phyloP scores from a whole-genome alignment of 257 asterid genomes.

The Rubia yunnanensis region DNA sequence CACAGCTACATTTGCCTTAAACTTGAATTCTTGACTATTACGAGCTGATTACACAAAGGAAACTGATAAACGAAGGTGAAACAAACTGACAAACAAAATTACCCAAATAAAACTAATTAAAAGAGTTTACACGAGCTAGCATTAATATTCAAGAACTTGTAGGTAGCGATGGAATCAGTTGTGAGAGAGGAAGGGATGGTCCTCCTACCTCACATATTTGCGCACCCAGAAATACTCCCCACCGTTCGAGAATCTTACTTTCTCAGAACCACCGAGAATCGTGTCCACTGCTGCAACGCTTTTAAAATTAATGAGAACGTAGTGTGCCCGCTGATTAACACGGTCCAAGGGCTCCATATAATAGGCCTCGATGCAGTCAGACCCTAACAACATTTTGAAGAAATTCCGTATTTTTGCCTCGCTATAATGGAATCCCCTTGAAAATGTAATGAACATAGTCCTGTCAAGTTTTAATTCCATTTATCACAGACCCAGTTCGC shows the following conservation, averaged over 20 bases:
- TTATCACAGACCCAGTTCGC: too few species aligned
- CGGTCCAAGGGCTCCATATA: conserved; percentile 44
- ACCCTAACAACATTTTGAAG: conserved; percentile 32
- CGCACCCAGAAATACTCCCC: conserved; percentile 73
- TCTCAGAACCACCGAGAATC: conserved; percentile 36
- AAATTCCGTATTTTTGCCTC: conserved; percentile 41
- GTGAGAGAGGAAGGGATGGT: neutral
- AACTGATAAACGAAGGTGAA: too few species aligned
- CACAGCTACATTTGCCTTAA: too few species aligned
- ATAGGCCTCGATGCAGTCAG: conserved; percentile 36
- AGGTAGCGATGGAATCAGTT: too few species aligned
- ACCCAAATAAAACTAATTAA: too few species aligned
- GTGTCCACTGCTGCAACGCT: conserved; percentile 10
- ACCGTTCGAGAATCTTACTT: conserved; percentile 45
- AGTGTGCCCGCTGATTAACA: conserved; percentile 44
- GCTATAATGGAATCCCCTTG: conserved; percentile 51
- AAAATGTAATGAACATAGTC: conserved; percentile 60
- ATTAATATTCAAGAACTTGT: too few species aligned
- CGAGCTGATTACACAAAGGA: too few species aligned
- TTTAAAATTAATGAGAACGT: conserved; percentile 39
- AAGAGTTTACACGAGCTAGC: too few species aligned
- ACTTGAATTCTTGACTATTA: too few species aligned
- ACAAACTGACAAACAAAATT: too few species aligned
- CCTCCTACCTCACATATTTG: conserved; percentile 24
- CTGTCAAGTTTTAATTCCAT: conserved; percentile 15